Evolutionary conservation across 306 rosid genomes (phyloP), one percentile per base, ranked within the genome.

Genomic region (Quercus robur): DNA sequence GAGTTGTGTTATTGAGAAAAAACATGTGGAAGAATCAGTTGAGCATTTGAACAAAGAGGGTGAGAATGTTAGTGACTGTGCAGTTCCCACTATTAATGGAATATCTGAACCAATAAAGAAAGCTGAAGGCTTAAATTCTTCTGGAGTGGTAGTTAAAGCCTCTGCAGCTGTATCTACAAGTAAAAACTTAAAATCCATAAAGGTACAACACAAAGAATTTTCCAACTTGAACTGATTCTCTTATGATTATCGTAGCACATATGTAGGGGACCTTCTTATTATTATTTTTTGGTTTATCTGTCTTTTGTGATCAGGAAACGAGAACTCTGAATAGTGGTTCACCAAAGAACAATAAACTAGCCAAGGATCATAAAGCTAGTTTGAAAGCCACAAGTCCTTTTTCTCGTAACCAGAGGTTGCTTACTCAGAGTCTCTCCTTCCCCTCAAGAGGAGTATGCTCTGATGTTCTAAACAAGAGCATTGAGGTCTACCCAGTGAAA

Each of bases 361-460:
- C 78, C 44, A 93, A 89, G 91, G 95, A 90, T 41, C 3, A 41
- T 6, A 93, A 91, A 69, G 79, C 84, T 70, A 90, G 49, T 76
- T 62, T 75, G 86, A 91, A 86, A 76, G 81, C 83, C 25, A 20
- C 85, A 49, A 75, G 81, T 26, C 83, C 81, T 20, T 28, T 84
- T 64, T 70, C 91, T 81, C 89, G 85, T 28, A 86, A 70, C 73
- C 91, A 81, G 23, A 83, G 84, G 79, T 80, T 73, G 41, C 86
- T 91, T 75, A 89, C 97, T 73, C 97, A 91, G 84, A 95, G 97
- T 81, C 88, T 90, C 72, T 86, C 97, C 26, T 89, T 93, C 77
- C 97, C 97, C 13, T 54, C 91, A n/a, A 92, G 83, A 84, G 78
- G 89, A 77, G 78, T 82, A 78, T 63, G 71, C 75, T 84, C 77